Conservation (phyloP, 1,284 basidiomycete genomes). For the Irpex sp. region DNA sequence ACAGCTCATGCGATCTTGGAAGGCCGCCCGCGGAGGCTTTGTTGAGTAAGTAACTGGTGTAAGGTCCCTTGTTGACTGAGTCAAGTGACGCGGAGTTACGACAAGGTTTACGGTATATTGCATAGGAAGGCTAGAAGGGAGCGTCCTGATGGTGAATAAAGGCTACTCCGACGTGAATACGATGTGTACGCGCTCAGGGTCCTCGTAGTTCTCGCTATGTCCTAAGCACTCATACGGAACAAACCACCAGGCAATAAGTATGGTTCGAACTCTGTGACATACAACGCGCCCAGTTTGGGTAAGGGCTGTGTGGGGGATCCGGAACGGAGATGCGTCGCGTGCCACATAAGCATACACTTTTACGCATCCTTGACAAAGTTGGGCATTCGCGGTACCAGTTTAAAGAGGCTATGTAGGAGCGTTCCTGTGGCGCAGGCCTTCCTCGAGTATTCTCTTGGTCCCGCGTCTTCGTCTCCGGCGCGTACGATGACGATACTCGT, state of each 20-base stretch:
- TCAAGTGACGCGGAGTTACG: slow-evolving; percentile 26
- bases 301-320: too few species aligned
- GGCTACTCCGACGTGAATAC: not conserved
- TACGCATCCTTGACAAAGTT: too few species aligned
- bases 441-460: not conserved
- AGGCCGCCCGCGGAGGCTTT: too few species aligned
- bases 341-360: too few species aligned
- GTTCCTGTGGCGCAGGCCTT: slow-evolving; percentile 2
- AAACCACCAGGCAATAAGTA: too few species aligned
- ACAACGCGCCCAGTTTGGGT: too few species aligned
- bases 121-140: not conserved
- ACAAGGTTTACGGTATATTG: slow-evolving; percentile 6
- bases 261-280: too few species aligned
- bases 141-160: not conserved
- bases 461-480: not conserved
- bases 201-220: too few species aligned
- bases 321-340: too few species aligned
- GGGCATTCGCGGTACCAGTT: not conserved
- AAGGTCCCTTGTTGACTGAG: not conserved
- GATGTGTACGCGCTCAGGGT: not conserved
- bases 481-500: not conserved
- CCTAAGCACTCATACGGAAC: too few species aligned
- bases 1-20: too few species aligned
- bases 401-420: not conserved
- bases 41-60: not conserved